phyloP scores from a whole-genome alignment of 371 early-diverging fungal species.

The Mortierella sp. region DNA sequence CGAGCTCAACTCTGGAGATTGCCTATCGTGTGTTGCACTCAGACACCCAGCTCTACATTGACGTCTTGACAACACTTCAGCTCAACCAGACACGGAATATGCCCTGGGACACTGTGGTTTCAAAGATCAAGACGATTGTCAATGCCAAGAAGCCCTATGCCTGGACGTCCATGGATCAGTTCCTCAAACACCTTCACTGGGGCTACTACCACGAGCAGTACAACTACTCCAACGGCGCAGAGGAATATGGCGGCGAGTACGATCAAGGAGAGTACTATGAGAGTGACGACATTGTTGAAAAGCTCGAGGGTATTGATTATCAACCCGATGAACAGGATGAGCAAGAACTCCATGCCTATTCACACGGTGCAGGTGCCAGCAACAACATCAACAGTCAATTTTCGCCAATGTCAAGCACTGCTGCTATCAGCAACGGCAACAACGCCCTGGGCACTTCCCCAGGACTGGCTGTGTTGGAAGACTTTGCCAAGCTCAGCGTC shows the following conservation, averaged over 20 bases:
- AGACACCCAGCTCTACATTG: conserved; percentile 56
- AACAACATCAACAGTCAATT: background rate
- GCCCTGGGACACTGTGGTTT: conserved; percentile 56
- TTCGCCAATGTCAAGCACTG: background rate
- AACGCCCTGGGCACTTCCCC: background rate
- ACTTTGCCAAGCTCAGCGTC: conserved; percentile 18
- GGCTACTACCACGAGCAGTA: conserved; percentile 32
- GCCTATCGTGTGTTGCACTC: conserved; percentile 44
- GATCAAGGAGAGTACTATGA: conserved; percentile 18
- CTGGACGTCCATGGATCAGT: conserved; percentile 48
- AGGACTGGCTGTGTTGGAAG: conserved; percentile 1
- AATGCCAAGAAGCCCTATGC: conserved; percentile 40
- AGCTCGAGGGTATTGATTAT: conserved; percentile 32
- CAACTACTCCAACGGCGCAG: conserved; percentile 8
- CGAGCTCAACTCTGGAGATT: conserved; percentile 37
- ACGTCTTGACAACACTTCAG: conserved; percentile 55
- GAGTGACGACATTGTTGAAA: conserved; percentile 16
- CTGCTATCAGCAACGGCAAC: background rate
- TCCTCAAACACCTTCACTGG: conserved; percentile 51
- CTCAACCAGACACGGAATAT: conserved; percentile 58
- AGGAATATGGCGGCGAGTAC: background rate
- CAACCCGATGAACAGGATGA: conserved; percentile 24
- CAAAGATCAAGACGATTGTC: conserved; percentile 39
- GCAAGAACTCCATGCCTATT: conserved; percentile 9
- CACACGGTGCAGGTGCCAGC: conserved; percentile 10